phyloP scores from a whole-genome alignment of 768 basidiomycete genomes.

The Rhodotorula diobovata region DNA sequence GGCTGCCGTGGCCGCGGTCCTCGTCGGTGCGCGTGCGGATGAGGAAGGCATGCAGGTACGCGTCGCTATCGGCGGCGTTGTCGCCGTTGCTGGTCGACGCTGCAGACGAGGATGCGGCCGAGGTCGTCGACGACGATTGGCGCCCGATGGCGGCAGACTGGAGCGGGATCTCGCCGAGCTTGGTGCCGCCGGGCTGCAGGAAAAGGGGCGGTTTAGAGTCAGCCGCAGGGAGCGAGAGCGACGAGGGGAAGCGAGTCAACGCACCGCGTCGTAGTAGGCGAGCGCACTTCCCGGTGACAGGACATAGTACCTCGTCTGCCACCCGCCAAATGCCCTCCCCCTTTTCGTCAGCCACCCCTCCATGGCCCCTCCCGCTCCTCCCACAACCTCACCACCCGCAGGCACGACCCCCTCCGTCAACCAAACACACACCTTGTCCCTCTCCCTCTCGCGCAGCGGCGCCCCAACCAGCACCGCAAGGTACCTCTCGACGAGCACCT shows the following conservation, averaged over 20 bases:
- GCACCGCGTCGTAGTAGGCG: slow-evolving; percentile 91
- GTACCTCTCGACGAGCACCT: slow-evolving; percentile 74
- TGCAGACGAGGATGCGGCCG: too few relatives aligned
- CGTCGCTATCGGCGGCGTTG: slow-evolving; percentile 69
- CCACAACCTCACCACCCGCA: too few relatives aligned
- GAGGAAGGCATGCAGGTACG: slow-evolving; percentile 94
- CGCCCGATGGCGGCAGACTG: slow-evolving; percentile 94
- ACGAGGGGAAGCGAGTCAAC: slow-evolving; percentile 48
- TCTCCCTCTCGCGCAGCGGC: too few relatives aligned
- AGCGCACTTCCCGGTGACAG: slow-evolving; percentile 74
- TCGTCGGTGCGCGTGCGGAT: slow-evolving; percentile 68
- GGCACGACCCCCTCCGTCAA: too few relatives aligned
- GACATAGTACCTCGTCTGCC: slow-evolving; percentile 91
- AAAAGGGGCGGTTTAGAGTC: not conserved
- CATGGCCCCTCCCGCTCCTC: too few relatives aligned
- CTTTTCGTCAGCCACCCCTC: slow-evolving; percentile 74
- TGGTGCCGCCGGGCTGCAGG: slow-evolving; percentile 74
- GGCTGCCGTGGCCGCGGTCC: slow-evolving; percentile 51
- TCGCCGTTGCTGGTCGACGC: not conserved
- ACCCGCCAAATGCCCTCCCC: slow-evolving; percentile 93
- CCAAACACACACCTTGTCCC: too few relatives aligned
- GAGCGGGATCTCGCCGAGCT: slow-evolving; percentile 82
- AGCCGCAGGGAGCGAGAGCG: slow-evolving; percentile 2
- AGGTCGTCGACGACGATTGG: slow-evolving; percentile 51
- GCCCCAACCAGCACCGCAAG: slow-evolving; percentile 75